Base-by-base conservation (phyloP, 2,329 filamentous ascomycete genomes). In the Thelonectria discophora region DNA sequence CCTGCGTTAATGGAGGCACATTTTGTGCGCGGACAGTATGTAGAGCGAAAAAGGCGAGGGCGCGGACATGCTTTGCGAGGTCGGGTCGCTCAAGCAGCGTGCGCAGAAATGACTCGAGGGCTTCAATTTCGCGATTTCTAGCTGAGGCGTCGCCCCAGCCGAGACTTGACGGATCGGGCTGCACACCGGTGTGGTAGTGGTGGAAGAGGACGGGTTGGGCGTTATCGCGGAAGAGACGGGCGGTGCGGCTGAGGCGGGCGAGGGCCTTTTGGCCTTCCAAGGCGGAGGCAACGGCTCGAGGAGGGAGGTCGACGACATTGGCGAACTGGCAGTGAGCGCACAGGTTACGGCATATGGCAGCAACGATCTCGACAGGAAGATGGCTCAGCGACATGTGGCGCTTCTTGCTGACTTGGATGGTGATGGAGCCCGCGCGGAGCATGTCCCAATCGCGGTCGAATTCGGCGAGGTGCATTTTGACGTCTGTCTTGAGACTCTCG, bases 161-260 rank as follows among this genome's bases (percentile, higher is more conserved):
- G 15, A 64, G 50, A 37, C 55, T 63, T 17, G 37, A 27, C 10
- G 48, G 49, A 13, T 68, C 54, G 4, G 66, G 64, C 24, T 69
- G 67, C 48, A 58, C 57, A 11, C 64, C 67, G 0, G 69, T 71
- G 20, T 72, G 64, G 15, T 71, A 72, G 5, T 65, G 69, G 49
- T 72, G 70, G 54, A 70, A 71, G 7, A 72, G 53, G 24, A 71
- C 65, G 24, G 70, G 70, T 10, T 71, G 70, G 5, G 65, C 70
- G 3, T 55, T 56, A 18, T 60, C 58, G 27, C 67, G 62, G 18
- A 72, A 68, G 6, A 55, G 64, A 9, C 70, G 67, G 39, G 68
- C 72, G 39, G 68, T 72, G 42, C 70, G 68, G 43, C 70, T 71
- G 45, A 72, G 52, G 5, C 69, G 65, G n/a, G 70, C 70, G 18